phyloP scores from a whole-genome alignment of 306 rosid genomes.

The Purshia tridentata region DNA sequence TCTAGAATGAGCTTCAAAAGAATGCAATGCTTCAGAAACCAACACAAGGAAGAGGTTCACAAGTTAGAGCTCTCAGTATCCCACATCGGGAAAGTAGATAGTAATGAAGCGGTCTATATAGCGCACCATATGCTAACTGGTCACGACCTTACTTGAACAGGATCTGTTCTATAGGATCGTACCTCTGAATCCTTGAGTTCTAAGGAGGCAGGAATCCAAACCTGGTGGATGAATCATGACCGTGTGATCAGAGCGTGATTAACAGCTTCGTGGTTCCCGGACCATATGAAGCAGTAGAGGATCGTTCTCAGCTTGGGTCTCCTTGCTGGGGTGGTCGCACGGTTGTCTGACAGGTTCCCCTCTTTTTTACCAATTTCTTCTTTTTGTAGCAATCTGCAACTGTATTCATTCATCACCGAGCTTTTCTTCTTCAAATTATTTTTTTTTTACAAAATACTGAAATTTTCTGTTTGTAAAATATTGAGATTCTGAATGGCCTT shows the following conservation, averaged over 20 bases:
- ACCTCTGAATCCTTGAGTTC: not conserved
- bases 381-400: too few species aligned
- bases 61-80: too few species aligned
- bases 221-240: conserved; percentile 32
- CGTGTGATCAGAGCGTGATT: conserved; percentile 32
- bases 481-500: too few species aligned
- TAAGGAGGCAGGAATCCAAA: conserved; percentile 26
- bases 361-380: not conserved
- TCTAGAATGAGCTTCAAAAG: too few species aligned
- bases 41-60: too few species aligned
- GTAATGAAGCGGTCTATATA: too few species aligned
- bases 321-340: conserved; percentile 9
- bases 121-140: fast-evolving
- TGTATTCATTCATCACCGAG: too few species aligned
- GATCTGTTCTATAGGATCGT: conserved; percentile 23
- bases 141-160: conserved; percentile 22
- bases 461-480: too few species aligned
- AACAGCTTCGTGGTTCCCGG: not conserved
- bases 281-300: conserved; percentile 12
- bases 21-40: too few species aligned
- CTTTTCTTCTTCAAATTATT: too few species aligned
- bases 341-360: conserved; percentile 18
- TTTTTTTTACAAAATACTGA: too few species aligned
- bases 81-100: not conserved
- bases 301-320: not conserved